Conservation (phyloP, 108 stramenopile species). For the Skeletonema tropicum region DNA sequence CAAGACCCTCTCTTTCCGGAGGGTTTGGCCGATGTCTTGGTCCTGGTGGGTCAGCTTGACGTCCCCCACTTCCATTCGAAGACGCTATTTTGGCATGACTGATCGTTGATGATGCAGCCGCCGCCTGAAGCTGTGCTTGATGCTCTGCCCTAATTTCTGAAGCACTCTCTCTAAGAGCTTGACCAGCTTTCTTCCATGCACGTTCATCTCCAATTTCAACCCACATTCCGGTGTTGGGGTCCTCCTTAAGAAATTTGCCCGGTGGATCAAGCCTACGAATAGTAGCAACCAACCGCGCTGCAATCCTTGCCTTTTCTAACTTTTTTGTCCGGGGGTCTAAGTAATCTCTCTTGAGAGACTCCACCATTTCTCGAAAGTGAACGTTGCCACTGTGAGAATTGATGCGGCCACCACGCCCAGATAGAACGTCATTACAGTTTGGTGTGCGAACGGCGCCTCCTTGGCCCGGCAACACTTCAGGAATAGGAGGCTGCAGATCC, state of each 20-base stretch:
- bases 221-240: slow-evolving; percentile 67
- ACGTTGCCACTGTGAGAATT: slow-evolving; percentile 89
- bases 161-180: slow-evolving; percentile 84
- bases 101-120: slow-evolving; percentile 19
- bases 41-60: slow-evolving; percentile 22
- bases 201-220: slow-evolving; percentile 87
- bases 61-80: slow-evolving; percentile 18
- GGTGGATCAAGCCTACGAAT: slow-evolving; percentile 75
- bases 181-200: slow-evolving; percentile 87
- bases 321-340: slow-evolving; percentile 78
- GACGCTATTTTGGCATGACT: neutral
- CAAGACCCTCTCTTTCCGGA: slow-evolving; percentile 24
- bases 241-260: slow-evolving; percentile 87
- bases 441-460: slow-evolving; percentile 47
- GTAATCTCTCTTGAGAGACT: slow-evolving; percentile 67
- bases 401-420: slow-evolving; percentile 88
- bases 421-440: slow-evolving; percentile 79
- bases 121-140: slow-evolving; percentile 36
- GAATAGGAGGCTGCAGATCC: slow-evolving; percentile 22
- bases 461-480: slow-evolving; percentile 32
- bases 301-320: slow-evolving; percentile 84
- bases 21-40: slow-evolving; percentile 24
- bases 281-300: slow-evolving; percentile 63
- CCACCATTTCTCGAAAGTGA: slow-evolving; percentile 76
- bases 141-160: slow-evolving; percentile 71